Percentiles rank a stretch among this genome's conserved stretches.
These are phyloP conservation scores for Mortierella hygrophila DNA, from an alignment of 192 early-diverging fungal genomes.

Conservation along the genomic window DNA sequence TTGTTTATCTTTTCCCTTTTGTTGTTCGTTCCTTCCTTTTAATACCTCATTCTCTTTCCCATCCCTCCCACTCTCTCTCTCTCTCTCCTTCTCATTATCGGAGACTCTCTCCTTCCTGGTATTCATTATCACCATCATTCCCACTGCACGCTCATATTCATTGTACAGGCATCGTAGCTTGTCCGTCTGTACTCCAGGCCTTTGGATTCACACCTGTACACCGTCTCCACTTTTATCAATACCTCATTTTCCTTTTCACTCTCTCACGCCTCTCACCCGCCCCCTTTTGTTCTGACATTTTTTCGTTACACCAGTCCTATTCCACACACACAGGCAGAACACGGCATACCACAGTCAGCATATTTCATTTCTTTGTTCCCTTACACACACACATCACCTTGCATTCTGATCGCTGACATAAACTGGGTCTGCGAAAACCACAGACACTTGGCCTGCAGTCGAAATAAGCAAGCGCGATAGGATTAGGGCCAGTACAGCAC, in stretches of 20 bases:
- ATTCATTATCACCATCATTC: background rate
- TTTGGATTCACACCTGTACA: background rate
- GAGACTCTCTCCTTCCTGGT: background rate
- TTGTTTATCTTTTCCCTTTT: slow-evolving; percentile 3
- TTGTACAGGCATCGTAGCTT: background rate
- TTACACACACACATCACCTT: background rate
- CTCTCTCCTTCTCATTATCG: background rate
- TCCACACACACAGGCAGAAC: too few species aligned
- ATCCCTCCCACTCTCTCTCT: background rate
- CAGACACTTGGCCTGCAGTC: background rate
- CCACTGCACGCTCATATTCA: background rate
- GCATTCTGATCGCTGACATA: background rate
- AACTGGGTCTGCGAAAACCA: background rate
- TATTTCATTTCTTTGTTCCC: background rate
- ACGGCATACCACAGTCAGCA: background rate
- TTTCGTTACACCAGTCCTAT: too few species aligned
- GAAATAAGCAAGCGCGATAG: background rate
- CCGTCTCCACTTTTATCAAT: background rate
- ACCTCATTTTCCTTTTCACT: background rate
- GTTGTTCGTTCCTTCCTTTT: background rate
- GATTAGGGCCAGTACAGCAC: background rate
- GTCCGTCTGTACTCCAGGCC: background rate
- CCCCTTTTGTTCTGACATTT: too few species aligned
- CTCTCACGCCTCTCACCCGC: too few species aligned
- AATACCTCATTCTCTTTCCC: background rate